These are phyloP conservation scores for Beauveria caledonica DNA, from an alignment of 2,329 filamentous ascomycete genomes.

Conservation along the genomic window DNA sequence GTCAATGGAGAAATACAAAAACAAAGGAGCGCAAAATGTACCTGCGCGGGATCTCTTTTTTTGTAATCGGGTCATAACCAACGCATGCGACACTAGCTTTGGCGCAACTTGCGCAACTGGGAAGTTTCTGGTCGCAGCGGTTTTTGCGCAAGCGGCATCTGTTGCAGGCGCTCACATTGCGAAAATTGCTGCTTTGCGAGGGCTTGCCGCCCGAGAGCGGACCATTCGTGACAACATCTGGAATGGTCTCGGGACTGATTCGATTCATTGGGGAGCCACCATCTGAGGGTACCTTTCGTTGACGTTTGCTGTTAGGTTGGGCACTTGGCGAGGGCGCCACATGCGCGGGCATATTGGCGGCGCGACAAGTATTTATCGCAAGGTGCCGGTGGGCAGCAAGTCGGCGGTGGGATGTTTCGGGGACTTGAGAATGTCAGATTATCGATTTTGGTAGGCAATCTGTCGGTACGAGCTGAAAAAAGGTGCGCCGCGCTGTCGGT, in stretches of 20 bases:
- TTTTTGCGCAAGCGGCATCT: conserved; percentile 89
- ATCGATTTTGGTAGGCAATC: neutral
- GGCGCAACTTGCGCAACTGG: conserved; percentile 83
- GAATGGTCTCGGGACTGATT: conserved; percentile 22
- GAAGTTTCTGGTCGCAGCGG: conserved; percentile 85
- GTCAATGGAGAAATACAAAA: neutral
- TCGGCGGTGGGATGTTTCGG: neutral
- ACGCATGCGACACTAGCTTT: conserved; percentile 90
- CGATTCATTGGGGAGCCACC: conserved; percentile 33
- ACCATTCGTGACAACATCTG: conserved; percentile 19
- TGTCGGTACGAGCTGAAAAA: conserved; percentile 6
- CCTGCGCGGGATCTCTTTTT: conserved; percentile 87
- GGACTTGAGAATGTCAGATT: conserved; percentile 10
- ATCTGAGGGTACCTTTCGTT: conserved; percentile 44
- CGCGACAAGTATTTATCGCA: neutral
- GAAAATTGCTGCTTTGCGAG: conserved; percentile 59
- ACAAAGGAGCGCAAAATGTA: conserved; percentile 43
- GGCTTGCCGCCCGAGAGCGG: conserved; percentile 32
- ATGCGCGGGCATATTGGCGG: conserved; percentile 29
- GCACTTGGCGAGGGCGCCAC: conserved; percentile 43
- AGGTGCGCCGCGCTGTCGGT: conserved; percentile 4
- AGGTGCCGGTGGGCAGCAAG: neutral
- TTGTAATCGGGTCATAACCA: conserved; percentile 93
- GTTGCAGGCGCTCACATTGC: conserved; percentile 91
- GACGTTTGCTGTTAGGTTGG: conserved; percentile 46